Conservation (phyloP, 106 monocot species). For the Dendrobium chrysotoxum region DNA sequence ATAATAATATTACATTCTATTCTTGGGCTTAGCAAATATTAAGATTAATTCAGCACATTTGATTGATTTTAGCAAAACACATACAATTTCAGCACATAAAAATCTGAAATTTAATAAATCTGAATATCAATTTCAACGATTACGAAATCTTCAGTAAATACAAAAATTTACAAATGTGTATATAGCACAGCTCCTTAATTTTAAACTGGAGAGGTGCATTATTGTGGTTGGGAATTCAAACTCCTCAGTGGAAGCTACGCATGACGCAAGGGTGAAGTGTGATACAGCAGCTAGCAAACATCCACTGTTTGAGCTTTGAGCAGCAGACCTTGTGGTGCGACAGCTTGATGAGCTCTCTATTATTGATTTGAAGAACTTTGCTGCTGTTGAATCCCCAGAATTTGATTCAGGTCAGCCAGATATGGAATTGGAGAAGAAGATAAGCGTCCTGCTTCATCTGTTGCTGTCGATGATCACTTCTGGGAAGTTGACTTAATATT, state of each 20-base stretch:
- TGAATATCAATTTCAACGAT: no score
- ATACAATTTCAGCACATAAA: no score
- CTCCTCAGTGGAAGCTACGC: slow-evolving; percentile 78
- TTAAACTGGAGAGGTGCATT: slow-evolving; percentile 83
- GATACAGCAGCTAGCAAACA: slow-evolving; percentile 82
- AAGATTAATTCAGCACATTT: no score
- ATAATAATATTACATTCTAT: no score
- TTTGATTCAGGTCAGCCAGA: slow-evolving; percentile 48
- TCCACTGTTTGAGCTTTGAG: slow-evolving; percentile 69
- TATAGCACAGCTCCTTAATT: slow-evolving; percentile 67
- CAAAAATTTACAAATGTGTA: no score
- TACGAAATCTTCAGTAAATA: no score
- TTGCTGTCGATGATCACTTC: slow-evolving; percentile 59
- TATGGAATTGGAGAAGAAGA: slow-evolving; percentile 52
- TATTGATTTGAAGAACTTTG: slow-evolving; percentile 87
- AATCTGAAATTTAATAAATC: no score
- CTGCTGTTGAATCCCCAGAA: slow-evolving; percentile 60
- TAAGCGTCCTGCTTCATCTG: slow-evolving; percentile 23
- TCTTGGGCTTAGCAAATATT: no score
- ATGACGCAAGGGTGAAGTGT: slow-evolving; percentile 90
- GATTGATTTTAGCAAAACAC: no score
- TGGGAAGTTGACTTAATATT: slow-evolving; percentile 23
- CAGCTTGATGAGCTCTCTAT: slow-evolving; percentile 64
- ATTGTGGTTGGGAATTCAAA: slow-evolving; percentile 96
- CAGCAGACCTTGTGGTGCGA: slow-evolving; percentile 77